Evolutionary conservation across 1,284 basidiomycete genomes (phyloP), one percentile per base, ranked within the genome.

Genomic region (Fereydounia khargensis): DNA sequence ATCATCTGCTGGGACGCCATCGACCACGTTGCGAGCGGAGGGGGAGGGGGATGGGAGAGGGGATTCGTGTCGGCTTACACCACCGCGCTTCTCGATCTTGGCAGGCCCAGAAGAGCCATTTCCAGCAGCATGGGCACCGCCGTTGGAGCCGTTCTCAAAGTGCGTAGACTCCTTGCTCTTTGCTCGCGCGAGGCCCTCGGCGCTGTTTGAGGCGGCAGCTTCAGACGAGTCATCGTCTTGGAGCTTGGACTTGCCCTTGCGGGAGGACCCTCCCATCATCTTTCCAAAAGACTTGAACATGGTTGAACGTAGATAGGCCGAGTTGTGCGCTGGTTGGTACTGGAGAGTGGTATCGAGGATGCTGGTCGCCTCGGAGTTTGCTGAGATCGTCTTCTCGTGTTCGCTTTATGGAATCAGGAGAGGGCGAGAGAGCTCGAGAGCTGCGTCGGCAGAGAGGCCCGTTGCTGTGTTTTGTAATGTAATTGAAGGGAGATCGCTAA

Each of bases 281-380:
- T 69, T 69, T 27, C 70, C 64, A 25, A 74, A 56, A 4, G 63
- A 67, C 39, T 73, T 72, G 42, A 74, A 68, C 70, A 74, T 73
- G 52, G 21, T 56, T 28, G 42, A 20, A 14, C 25, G 25, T n/a
- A n/a, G n/a, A n/a, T n/a, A n/a, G n/a, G n/a, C n/a, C n/a, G n/a
- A n/a, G n/a, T n/a, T n/a, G n/a, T n/a, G n/a, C n/a, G n/a, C n/a
- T n/a, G n/a, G n/a, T n/a, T n/a, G n/a, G n/a, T n/a, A n/a, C n/a
- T n/a, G n/a, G n/a, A n/a, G n/a, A n/a, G n/a, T n/a, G n/a, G n/a
- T n/a, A n/a, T n/a, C n/a, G n/a, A n/a, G n/a, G n/a, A n/a, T n/a
- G n/a, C n/a, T n/a, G n/a, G n/a, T n/a, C n/a, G n/a, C n/a, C n/a
- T n/a, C n/a, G n/a, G n/a, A n/a, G n/a, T n/a, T n/a, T n/a, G n/a